phyloP scores from a whole-genome alignment of 352 stramenopile genomes.

The Globisporangium barbulae region DNA sequence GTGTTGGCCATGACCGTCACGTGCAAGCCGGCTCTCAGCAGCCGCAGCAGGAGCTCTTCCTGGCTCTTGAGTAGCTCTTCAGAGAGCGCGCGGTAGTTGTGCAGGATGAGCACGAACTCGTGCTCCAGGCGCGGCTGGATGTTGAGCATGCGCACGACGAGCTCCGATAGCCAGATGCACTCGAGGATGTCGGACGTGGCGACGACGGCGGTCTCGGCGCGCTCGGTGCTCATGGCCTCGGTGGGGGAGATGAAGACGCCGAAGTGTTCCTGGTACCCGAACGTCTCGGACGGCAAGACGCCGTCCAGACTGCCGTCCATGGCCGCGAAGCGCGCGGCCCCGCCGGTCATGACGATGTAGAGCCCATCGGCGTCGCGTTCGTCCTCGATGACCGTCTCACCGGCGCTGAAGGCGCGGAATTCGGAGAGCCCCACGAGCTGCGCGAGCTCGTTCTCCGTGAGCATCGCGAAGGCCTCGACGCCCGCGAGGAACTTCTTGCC shows the following conservation, averaged over 20 bases:
- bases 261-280: conserved; percentile 59
- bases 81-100: conserved; percentile 27
- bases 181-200: conserved; percentile 35
- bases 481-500: conserved; percentile 55
- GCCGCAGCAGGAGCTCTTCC: conserved; percentile 33
- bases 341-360: conserved; percentile 48
- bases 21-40: conserved; percentile 46
- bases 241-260: conserved; percentile 41
- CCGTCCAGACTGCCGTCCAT: conserved; percentile 22
- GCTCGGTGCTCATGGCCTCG: conserved; percentile 24
- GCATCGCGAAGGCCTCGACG: conserved; percentile 52
- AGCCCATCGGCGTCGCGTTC: conserved; percentile 50
- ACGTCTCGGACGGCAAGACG: conserved; percentile 22
- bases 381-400: conserved; percentile 41
- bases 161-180: conserved; percentile 50
- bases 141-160: conserved; percentile 60
- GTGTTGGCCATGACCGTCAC: conserved; percentile 56
- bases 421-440: conserved; percentile 48
- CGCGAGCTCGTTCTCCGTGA: conserved; percentile 51
- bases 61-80: conserved; percentile 30
- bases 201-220: conserved; percentile 29
- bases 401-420: conserved; percentile 30
- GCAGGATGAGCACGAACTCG: conserved; percentile 53
- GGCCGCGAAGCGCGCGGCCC: conserved; percentile 26
- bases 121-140: conserved; percentile 52